These are phyloP conservation scores for Gnetum montanum DNA, from an alignment of 75 land plant genomes.

Conservation along the genomic window DNA sequence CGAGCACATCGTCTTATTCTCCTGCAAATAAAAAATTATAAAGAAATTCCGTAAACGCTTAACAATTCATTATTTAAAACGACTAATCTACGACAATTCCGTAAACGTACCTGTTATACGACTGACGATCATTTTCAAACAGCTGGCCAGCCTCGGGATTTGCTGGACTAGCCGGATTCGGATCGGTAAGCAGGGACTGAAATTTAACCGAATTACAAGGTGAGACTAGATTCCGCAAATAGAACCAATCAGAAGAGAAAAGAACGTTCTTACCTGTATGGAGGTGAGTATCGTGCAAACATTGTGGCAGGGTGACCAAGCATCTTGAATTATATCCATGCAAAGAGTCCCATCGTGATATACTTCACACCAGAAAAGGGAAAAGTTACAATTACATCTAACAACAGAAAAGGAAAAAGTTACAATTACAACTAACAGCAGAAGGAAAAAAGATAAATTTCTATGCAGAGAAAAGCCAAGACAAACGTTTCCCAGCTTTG, in stretches of 20 bases:
- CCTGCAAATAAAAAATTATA: conserved; percentile 9
- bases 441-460: neutral
- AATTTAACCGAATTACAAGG: neutral
- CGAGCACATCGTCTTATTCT: conserved; percentile 31
- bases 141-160: conserved; percentile 60
- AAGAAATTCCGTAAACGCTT: neutral
- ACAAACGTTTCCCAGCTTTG: too few relatives aligned
- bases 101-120: conserved; percentile 41
- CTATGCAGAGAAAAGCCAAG: too few relatives aligned
- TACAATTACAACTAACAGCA: conserved; percentile 23
- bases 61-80: neutral
- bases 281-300: conserved; percentile 54
- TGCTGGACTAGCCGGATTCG: conserved; percentile 62
- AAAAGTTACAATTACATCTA: conserved; percentile 23
- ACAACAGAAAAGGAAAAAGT: neutral
- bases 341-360: conserved; percentile 61
- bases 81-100: neutral
- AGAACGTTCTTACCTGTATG: conserved; percentile 24
- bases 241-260: conserved; percentile 2
- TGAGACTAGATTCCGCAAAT: neutral
- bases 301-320: conserved; percentile 69
- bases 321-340: conserved; percentile 69
- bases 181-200: conserved; percentile 62
- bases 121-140: conserved; percentile 34
- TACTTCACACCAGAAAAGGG: conserved; percentile 13